Evolutionary conservation across 1,284 basidiomycete species (phyloP).

Genomic region (Puccinia hordei): DNA sequence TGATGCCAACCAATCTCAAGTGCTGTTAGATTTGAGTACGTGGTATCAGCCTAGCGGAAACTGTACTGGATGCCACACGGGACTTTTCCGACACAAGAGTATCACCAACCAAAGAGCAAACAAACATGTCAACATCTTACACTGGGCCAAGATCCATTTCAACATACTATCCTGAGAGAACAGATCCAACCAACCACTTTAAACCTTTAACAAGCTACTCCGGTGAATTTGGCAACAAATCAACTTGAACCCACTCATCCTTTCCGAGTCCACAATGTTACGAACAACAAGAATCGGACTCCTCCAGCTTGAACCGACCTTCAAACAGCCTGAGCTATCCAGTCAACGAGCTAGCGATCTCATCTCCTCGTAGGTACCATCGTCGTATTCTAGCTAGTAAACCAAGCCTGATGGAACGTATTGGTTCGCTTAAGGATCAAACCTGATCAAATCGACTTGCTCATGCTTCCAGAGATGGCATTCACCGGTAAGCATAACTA

Average conservation of each 20-base stretch:
- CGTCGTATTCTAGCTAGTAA: background rate
- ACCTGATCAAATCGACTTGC: slow-evolving; percentile 31
- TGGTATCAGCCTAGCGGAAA: no score
- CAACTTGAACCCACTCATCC: background rate
- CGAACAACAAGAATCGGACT: slow-evolving; percentile 34
- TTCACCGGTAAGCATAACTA: slow-evolving; percentile 25
- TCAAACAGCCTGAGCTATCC: slow-evolving; percentile 34
- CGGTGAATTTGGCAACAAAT: no score
- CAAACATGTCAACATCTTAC: no score
- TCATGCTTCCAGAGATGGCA: slow-evolving; percentile 45
- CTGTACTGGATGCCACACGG: no score
- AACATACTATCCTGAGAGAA: background rate
- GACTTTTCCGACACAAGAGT: no score
- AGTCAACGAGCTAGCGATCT: slow-evolving; percentile 24
- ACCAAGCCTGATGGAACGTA: background rate
- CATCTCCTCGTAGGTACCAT: slow-evolving; percentile 18
- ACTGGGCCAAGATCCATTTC: no score
- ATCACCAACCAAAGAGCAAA: no score
- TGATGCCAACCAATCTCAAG: no score
- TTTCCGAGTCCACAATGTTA: background rate
- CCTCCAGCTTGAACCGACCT: slow-evolving; percentile 32
- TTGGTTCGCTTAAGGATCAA: background rate
- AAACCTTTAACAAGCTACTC: no score
- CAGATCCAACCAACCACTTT: no score
- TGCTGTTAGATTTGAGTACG: no score